phyloP scores from a whole-genome alignment of 495 filamentous ascomycete genomes.

The Tuber brumale region DNA sequence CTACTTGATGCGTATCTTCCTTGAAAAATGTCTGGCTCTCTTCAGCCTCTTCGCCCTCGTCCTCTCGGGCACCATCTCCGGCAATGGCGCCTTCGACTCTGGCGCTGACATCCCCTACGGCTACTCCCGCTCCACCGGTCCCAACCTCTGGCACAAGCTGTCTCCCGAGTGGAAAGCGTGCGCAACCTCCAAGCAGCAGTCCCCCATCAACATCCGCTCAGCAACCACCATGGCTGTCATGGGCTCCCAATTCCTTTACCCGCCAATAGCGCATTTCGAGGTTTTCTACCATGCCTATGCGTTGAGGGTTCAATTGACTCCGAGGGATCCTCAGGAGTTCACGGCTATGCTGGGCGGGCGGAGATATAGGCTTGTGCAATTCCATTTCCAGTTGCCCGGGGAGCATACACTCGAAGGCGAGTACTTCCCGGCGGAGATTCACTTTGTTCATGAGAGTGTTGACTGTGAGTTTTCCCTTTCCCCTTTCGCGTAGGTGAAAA shows the following conservation, averaged over 20 bases:
- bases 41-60: not conserved
- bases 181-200: slow-evolving; percentile 53
- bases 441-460: slow-evolving; percentile 55
- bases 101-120: not conserved
- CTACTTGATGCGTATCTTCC: not conserved
- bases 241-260: slow-evolving; percentile 14
- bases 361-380: slow-evolving; percentile 54
- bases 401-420: slow-evolving; percentile 56
- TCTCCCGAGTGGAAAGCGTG: slow-evolving; percentile 43
- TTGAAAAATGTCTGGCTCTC: not conserved
- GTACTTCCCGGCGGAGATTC: slow-evolving; percentile 55
- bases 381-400: slow-evolving; percentile 65
- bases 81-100: not conserved
- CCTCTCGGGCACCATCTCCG: not conserved
- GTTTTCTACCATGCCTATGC: slow-evolving; percentile 38
- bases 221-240: slow-evolving; percentile 37
- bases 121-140: slow-evolving; percentile 51
- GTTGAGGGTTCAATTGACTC: slow-evolving; percentile 17
- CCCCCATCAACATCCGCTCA: slow-evolving; percentile 55
- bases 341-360: slow-evolving; percentile 42
- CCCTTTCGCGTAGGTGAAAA: not conserved
- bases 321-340: slow-evolving; percentile 18
- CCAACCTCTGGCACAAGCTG: slow-evolving; percentile 52
- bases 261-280: slow-evolving; percentile 4
- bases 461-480: slow-evolving; percentile 11